Percentiles rank a stretch among this genome's conserved stretches.
These are phyloP conservation scores for Chalaropsis thielavioides DNA, from an alignment of 2,329 filamentous ascomycete genomes.

Conservation along the genomic window DNA sequence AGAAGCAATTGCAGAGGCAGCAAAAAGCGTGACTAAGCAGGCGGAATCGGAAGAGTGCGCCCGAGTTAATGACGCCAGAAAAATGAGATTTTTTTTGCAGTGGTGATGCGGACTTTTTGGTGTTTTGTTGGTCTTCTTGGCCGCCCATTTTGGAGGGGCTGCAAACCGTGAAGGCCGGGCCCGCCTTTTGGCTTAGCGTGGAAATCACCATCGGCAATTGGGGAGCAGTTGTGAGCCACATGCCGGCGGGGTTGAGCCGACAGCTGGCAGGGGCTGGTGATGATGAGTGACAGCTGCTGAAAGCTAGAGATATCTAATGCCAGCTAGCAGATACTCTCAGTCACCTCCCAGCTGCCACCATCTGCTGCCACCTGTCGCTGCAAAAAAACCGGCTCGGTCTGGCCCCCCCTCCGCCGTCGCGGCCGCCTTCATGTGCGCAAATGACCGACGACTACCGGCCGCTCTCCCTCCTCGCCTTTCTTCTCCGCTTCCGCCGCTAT, in stretches of 20 bases:
- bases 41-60: not conserved
- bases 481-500: not conserved
- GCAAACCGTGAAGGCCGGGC: not conserved
- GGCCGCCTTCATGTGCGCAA: not conserved
- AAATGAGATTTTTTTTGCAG: not conserved
- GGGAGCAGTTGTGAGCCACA: not conserved
- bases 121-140: not conserved
- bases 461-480: not conserved
- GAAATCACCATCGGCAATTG: not conserved
- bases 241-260: not conserved
- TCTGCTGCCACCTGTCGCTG: not conserved
- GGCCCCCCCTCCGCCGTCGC: not conserved
- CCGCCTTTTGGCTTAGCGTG: not conserved
- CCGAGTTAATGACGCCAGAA: not conserved
- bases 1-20: not conserved
- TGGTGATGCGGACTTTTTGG: not conserved
- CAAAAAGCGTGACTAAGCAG: not conserved
- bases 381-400: not conserved
- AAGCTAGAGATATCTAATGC: fast-evolving
- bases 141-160: slow-evolving; percentile 5
- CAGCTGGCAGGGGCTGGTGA: not conserved
- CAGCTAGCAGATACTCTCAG: not conserved
- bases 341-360: too few relatives aligned
- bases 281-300: not conserved
- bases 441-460: not conserved